phyloP scores from a whole-genome alignment of 2,329 filamentous ascomycete species.

The Fusarium sp. region DNA sequence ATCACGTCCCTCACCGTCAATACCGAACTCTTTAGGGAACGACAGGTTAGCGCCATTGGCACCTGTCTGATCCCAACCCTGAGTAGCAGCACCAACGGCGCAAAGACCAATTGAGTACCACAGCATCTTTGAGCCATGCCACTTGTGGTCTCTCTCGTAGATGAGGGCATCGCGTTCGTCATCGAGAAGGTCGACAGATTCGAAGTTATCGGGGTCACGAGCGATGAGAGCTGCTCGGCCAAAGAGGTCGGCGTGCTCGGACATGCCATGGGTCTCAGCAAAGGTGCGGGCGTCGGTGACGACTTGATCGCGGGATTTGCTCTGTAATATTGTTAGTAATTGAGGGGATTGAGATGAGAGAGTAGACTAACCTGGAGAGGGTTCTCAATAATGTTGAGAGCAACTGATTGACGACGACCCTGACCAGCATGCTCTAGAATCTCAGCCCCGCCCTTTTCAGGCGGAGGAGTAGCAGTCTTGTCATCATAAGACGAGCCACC shows the following conservation, averaged over 20 bases:
- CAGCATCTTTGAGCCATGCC: slow-evolving; percentile 71
- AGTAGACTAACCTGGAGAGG: not conserved
- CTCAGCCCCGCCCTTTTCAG: slow-evolving; percentile 20
- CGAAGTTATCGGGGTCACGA: slow-evolving; percentile 12
- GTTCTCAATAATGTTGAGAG: slow-evolving; percentile 22
- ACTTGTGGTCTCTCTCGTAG: slow-evolving; percentile 73
- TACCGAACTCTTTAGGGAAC: slow-evolving; percentile 63
- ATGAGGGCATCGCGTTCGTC: slow-evolving; percentile 60
- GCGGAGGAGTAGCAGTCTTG: slow-evolving; percentile 1
- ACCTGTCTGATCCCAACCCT: slow-evolving; percentile 75
- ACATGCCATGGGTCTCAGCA: slow-evolving; percentile 23
- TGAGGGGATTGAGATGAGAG: rapidly evolving
- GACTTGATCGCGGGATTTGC: slow-evolving; percentile 9
- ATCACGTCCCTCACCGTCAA: slow-evolving; percentile 49
- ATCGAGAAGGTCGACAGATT: slow-evolving; percentile 21
- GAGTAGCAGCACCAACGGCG: slow-evolving; percentile 75
- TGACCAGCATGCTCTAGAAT: slow-evolving; percentile 13
- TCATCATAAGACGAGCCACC: slow-evolving; percentile 12
- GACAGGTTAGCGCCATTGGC: slow-evolving; percentile 72
- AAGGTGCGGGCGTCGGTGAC: slow-evolving; percentile 17
- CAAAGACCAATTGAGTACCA: slow-evolving; percentile 76
- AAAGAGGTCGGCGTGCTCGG: slow-evolving; percentile 23
- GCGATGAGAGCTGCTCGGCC: slow-evolving; percentile 25
- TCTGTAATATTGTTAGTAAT: not conserved
- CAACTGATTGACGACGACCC: slow-evolving; percentile 14